Evolutionary conservation across 2,329 filamentous ascomycete species (phyloP).

Genomic region (Hysterium pulicare): DNA sequence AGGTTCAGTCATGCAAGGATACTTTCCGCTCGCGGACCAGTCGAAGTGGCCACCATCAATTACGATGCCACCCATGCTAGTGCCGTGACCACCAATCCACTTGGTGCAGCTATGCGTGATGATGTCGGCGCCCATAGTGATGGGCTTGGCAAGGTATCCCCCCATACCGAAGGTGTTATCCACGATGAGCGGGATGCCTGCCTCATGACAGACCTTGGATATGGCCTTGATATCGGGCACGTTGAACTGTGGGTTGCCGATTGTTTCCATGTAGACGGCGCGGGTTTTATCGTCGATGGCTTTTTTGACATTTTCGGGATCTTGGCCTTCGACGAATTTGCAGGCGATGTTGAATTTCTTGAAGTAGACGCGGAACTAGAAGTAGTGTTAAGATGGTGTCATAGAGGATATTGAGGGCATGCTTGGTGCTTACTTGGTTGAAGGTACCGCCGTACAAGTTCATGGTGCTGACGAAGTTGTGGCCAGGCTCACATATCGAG

Average conservation of each 20-base stretch:
- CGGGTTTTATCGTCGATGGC: conserved; percentile 20
- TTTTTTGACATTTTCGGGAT: conserved; percentile 13
- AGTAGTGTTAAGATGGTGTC: too few relatives aligned
- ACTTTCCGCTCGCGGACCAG: conserved; percentile 19
- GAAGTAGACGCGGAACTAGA: conserved; percentile 35
- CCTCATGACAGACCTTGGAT: conserved; percentile 14
- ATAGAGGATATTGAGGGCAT: background rate
- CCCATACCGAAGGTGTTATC: conserved; percentile 28
- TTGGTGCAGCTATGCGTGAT: conserved; percentile 25
- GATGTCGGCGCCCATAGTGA: conserved; percentile 23
- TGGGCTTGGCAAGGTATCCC: conserved; percentile 19
- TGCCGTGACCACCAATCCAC: conserved; percentile 31
- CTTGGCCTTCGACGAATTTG: conserved; percentile 36
- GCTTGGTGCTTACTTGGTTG: conserved; percentile 20
- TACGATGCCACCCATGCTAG: conserved; percentile 23
- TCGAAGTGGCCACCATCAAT: conserved; percentile 27
- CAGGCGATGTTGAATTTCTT: conserved; percentile 38
- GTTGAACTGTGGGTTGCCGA: conserved; percentile 21
- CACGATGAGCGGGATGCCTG: conserved; percentile 20
- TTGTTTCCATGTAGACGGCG: conserved; percentile 21
- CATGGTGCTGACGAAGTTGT: conserved; percentile 38
- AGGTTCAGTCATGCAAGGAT: conserved; percentile 20
- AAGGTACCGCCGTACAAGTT: conserved; percentile 39
- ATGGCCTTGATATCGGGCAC: conserved; percentile 19
- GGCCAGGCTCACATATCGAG: conserved; percentile 34